These are phyloP conservation scores for Emergomyces pasteurianus DNA, from an alignment of 2,329 filamentous ascomycete genomes.

Conservation along the genomic window DNA sequence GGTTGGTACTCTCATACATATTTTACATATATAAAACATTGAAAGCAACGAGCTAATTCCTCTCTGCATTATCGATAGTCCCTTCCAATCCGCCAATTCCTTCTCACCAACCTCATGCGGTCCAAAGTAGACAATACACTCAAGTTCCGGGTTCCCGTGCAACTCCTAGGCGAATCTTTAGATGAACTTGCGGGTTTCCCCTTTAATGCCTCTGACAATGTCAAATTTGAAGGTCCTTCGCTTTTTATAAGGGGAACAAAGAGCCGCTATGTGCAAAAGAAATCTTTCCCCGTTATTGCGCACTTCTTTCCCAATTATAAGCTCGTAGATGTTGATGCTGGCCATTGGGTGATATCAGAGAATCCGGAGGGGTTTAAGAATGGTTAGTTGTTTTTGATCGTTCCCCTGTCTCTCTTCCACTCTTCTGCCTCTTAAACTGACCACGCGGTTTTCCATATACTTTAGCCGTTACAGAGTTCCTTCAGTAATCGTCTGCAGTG, in stretches of 20 bases:
- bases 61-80: conserved; percentile 33
- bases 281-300: conserved; percentile 18
- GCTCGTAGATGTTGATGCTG: conserved; percentile 61
- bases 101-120: conserved; percentile 69
- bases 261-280: conserved; percentile 20
- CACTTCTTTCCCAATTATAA: conserved; percentile 67
- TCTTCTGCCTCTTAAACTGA: neutral
- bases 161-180: conserved; percentile 54
- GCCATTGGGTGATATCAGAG: conserved; percentile 87
- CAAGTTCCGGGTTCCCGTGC: conserved; percentile 69
- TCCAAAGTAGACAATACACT: conserved; percentile 41
- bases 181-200: conserved; percentile 80
- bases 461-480: conserved; percentile 1
- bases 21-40: neutral
- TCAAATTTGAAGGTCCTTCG: conserved; percentile 64
- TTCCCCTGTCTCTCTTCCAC: neutral
- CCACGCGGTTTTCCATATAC: neutral
- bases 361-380: conserved; percentile 65
- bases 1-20: conserved; percentile 27
- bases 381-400: conserved; percentile 40
- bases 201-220: conserved; percentile 46
- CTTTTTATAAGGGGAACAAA: conserved; percentile 49
- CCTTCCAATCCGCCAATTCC: conserved; percentile 73
- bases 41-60: conserved; percentile 9
- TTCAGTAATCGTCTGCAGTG: neutral